Conservation (phyloP, 257 asterid genomes). For the Jacaranda mimosifolia region DNA sequence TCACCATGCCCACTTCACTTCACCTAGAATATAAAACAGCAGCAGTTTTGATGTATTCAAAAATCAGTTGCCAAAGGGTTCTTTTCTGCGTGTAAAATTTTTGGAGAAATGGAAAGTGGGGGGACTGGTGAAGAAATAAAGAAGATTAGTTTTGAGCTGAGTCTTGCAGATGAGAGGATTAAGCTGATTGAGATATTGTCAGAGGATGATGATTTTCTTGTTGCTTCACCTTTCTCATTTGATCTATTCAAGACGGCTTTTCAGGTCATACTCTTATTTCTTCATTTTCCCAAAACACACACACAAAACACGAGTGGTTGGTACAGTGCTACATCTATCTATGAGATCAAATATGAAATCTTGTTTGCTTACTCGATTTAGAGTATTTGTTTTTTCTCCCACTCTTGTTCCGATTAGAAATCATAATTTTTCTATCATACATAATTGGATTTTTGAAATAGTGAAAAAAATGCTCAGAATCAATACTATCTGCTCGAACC, state of each 20-base stretch:
- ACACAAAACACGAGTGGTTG: not conserved
- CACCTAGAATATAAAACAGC: not conserved
- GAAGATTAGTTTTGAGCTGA: constrained; percentile 46
- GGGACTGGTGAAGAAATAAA: no score
- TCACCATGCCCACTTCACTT: not conserved
- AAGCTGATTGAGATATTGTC: constrained; percentile 61
- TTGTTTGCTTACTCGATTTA: no score
- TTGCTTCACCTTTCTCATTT: constrained; percentile 45
- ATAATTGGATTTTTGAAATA: no score
- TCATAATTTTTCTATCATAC: no score
- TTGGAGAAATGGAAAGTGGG: constrained; percentile 30
- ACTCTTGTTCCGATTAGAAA: no score
- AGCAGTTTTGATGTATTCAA: not conserved
- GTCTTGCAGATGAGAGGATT: constrained; percentile 52
- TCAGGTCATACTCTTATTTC: constrained; percentile 45
- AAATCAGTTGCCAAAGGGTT: not conserved
- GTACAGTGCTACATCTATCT: no score
- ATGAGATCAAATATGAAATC: no score
- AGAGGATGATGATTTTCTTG: no score
- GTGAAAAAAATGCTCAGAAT: no score
- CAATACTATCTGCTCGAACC: no score
- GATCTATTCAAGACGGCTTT: constrained; percentile 52
- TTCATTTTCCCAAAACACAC: not conserved
- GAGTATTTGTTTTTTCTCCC: no score
- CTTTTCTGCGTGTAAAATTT: not conserved